Percentiles rank a stretch among this genome's conserved stretches.
Evolutionary conservation across 352 stramenopile species (phyloP).

Genomic region (Thraustotheca clavata): DNA sequence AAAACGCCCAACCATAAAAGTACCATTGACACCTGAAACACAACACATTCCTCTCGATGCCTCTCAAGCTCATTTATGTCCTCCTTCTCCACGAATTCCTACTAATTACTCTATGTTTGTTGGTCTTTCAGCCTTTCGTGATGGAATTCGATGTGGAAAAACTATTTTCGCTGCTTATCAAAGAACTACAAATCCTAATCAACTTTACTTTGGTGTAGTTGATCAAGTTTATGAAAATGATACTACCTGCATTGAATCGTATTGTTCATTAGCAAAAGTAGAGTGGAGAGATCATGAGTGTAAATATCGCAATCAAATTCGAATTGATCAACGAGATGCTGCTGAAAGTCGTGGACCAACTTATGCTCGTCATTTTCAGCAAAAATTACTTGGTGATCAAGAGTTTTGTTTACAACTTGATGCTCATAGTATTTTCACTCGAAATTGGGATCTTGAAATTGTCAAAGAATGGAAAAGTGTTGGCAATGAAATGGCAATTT

Average conservation of each 20-base stretch:
- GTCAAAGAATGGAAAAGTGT: conserved; percentile 17
- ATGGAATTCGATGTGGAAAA: conserved; percentile 2
- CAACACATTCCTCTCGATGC: conserved; percentile 56
- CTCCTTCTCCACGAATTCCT: conserved; percentile 29
- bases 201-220: conserved; percentile 16
- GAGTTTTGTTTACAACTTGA: conserved; percentile 23
- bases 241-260: conserved; percentile 4
- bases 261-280: conserved; percentile 6
- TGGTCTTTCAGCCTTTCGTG: conserved; percentile 15
- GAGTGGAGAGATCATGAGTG: not conserved
- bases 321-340: conserved; percentile 3
- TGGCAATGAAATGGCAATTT: conserved; percentile 20
- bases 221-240: conserved; percentile 8
- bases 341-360: not conserved
- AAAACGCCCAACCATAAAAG: conserved; percentile 15
- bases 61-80: conserved; percentile 33
- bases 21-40: conserved; percentile 53
- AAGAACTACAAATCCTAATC: not conserved
- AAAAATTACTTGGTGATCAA: conserved; percentile 14
- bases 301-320: conserved; percentile 15
- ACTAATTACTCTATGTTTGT: conserved; percentile 5
- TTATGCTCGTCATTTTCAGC: conserved; percentile 14
- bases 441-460: conserved; percentile 14
- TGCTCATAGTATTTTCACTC: conserved; percentile 11
- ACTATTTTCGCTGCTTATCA: conserved; percentile 13